Conservation (phyloP, 106 monocot genomes). For the Cymbidium sinense region DNA sequence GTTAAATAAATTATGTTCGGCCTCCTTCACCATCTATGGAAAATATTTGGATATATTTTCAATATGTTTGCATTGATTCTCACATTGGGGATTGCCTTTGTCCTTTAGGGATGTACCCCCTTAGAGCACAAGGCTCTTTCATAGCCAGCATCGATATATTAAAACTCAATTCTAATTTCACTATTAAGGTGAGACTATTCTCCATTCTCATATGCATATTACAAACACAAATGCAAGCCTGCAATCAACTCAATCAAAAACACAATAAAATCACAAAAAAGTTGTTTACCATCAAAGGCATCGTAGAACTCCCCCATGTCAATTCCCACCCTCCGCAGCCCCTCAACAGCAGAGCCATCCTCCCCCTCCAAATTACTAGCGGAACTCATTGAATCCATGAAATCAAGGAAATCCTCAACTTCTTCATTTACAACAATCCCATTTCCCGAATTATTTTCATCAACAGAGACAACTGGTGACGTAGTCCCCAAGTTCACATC, state of each 20-base stretch:
- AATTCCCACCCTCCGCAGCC: constrained; percentile 21
- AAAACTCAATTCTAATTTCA: not conserved
- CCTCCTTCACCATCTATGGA: too few relatives aligned
- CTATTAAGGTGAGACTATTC: not conserved
- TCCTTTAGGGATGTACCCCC: too few relatives aligned
- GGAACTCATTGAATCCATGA: constrained; percentile 38
- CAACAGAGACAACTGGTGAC: not conserved
- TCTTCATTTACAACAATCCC: constrained; percentile 11
- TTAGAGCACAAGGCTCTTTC: too few relatives aligned
- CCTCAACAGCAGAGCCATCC: constrained; percentile 19
- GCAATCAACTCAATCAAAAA: not conserved
- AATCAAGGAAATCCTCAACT: constrained; percentile 45
- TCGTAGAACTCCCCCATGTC: constrained; percentile 44
- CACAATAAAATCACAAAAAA: not conserved
- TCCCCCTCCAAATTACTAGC: constrained; percentile 33
- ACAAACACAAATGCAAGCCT: not conserved
- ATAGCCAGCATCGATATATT: too few relatives aligned
- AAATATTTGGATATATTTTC: too few relatives aligned
- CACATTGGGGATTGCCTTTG: too few relatives aligned
- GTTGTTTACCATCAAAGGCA: constrained; percentile 55
- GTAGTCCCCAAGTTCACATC: constrained; percentile 1
- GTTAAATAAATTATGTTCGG: too few relatives aligned
- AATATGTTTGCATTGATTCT: too few relatives aligned
- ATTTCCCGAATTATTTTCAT: constrained; percentile 2
- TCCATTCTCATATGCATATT: not conserved